phyloP scores from a whole-genome alignment of 139 green algal genomes.

The Pleodorina starrii region DNA sequence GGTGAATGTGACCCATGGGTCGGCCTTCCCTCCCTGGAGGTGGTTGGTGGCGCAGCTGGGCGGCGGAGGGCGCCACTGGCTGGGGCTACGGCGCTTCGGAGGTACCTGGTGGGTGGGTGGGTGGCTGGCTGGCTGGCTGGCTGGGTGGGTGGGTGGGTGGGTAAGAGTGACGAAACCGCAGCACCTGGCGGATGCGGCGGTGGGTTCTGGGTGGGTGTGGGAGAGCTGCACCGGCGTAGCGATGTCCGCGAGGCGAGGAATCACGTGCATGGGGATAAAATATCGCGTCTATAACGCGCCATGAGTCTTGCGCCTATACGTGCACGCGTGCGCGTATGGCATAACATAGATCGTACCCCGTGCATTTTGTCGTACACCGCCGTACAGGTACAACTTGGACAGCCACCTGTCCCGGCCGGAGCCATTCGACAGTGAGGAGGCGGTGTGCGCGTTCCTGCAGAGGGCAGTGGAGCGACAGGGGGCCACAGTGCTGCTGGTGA shows the following conservation, averaged over 20 bases:
- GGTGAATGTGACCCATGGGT: conserved; percentile 28
- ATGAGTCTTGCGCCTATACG: too few relatives aligned
- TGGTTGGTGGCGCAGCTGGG: neutral
- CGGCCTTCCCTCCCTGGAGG: neutral
- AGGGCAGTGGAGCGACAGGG: neutral
- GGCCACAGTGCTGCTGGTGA: conserved; percentile 9
- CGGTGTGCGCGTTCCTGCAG: conserved; percentile 13
- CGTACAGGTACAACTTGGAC: conserved; percentile 69
- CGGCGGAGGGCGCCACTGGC: conserved; percentile 46
- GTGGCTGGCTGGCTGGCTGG: neutral
- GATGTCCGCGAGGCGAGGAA: too few relatives aligned
- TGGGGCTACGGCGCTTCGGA: conserved; percentile 25
- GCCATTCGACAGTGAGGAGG: neutral
- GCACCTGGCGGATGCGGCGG: too few relatives aligned
- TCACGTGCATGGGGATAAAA: too few relatives aligned
- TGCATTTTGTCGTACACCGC: too few relatives aligned
- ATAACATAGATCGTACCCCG: too few relatives aligned
- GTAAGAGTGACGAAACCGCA: too few relatives aligned
- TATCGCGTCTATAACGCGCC: too few relatives aligned
- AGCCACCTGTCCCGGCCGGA: conserved; percentile 54
- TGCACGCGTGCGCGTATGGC: too few relatives aligned
- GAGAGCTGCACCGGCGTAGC: too few relatives aligned
- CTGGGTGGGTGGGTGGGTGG: too few relatives aligned
- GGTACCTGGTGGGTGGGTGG: conserved; percentile 33
- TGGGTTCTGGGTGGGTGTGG: too few relatives aligned